A percentile compares a stretch with the other conserved stretches of the same genome.
phyloP scores from a whole-genome alignment of 768 basidiomycete genomes.

The Zangia roseola region DNA sequence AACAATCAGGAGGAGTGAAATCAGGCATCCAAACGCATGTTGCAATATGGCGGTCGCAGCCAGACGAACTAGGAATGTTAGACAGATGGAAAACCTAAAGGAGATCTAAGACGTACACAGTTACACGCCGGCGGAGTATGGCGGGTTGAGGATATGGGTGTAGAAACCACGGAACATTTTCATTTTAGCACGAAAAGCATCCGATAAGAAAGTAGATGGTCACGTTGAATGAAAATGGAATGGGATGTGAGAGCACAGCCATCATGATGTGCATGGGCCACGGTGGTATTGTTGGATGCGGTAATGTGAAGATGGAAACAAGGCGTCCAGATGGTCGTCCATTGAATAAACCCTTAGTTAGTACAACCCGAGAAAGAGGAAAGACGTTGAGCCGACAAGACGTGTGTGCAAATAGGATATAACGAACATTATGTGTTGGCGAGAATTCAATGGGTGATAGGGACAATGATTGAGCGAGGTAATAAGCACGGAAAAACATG shows the following conservation, averaged over 20 bases:
- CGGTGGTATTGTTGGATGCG: conserved; percentile 1
- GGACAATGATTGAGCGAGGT: neutral
- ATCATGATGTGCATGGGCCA: neutral
- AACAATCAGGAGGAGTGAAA: neutral
- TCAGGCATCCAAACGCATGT: neutral
- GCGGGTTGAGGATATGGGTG: neutral
- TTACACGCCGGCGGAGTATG: neutral
- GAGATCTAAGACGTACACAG: conserved; percentile 8
- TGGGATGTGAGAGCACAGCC: neutral
- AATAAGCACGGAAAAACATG: neutral
- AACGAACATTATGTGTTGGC: neutral
- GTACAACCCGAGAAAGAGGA: conserved; percentile 1
- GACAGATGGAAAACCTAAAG: neutral
- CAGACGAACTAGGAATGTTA: conserved; percentile 10
- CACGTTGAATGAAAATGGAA: neutral
- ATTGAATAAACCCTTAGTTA: conserved; percentile 1
- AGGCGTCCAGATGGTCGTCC: neutral
- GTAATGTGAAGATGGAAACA: neutral
- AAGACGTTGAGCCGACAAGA: neutral
- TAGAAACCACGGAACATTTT: neutral
- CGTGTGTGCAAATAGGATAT: neutral
- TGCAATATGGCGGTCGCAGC: neutral
- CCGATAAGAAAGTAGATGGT: neutral
- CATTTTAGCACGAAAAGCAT: neutral
- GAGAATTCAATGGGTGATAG: neutral